Evolutionary conservation across 345 rosid species (phyloP), one percentile per base, ranked within the genome.

Genomic region (Bruguiera gymnorhiza): DNA sequence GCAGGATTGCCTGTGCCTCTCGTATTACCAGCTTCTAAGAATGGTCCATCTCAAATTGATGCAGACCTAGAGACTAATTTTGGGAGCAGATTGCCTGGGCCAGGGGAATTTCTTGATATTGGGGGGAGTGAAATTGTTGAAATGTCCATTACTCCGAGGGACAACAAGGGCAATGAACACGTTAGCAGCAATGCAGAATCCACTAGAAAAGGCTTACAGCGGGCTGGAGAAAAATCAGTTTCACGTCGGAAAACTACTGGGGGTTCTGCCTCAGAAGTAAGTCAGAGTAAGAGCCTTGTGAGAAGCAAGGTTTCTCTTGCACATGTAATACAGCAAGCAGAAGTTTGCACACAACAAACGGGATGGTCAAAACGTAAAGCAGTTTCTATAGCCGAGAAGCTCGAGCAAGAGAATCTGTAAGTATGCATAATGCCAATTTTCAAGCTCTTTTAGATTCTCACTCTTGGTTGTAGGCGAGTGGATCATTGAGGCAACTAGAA

Each of bases 331-430:
- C 94, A 89, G 70, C 92, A 90, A 78, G 96, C 86, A 32, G 98
- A 91, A 87, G 97, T 90, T 66, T 84, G 90, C 73, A 60, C 80
- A 8, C 87, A 88, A 51, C 93, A 71, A 68, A 83, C 69, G 63
- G 82, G 87, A 63, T 90, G 96, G 98, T 86, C 98, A n/a, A 92
- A 79, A 75, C 86, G 80, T 24, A 96, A 86, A 85, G 93, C 97
- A 37, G 80, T 96, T 67, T 90, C 93, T 30, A 84, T 89, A 64
- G 98, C 98, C 23, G 92, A 96, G 64, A 96, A 86, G 84, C 97
- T 96, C 60, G 99, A 96, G 80, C 95, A 88, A 74, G 96, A 96
- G 75, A 92, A 96, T 70, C 78, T 96, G 99, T 96, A 80, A 53
- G 97, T 84, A 69, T 73, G 34, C 65, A 20, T 27, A 18, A 16